These are phyloP conservation scores for Typha latifolia DNA, from an alignment of 176 grass and related monocot species.

Conservation along the genomic window DNA sequence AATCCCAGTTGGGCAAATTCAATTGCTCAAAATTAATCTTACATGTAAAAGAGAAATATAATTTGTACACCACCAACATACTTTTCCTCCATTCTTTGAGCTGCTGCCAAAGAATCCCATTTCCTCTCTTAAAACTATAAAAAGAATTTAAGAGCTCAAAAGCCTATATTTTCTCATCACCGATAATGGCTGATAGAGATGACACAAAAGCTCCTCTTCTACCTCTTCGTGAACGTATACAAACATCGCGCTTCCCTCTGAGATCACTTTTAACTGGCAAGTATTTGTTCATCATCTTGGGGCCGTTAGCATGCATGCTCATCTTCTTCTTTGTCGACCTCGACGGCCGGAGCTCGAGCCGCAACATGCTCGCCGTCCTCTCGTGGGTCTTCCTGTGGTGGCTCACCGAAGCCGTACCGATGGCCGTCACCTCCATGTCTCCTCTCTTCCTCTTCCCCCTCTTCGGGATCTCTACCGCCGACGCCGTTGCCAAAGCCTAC, in stretches of 20 bases:
- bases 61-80: neutral
- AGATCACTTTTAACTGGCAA: slow-evolving; percentile 30
- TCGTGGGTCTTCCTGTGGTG: slow-evolving; percentile 20
- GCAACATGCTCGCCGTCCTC: slow-evolving; percentile 56
- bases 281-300: slow-evolving; percentile 37
- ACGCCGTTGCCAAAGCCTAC: slow-evolving; percentile 7
- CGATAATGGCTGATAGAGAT: slow-evolving; percentile 26
- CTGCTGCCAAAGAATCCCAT: slow-evolving; percentile 12
- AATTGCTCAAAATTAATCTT: neutral
- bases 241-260: slow-evolving; percentile 1
- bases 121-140: slow-evolving; percentile 8
- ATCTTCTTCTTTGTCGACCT: slow-evolving; percentile 42
- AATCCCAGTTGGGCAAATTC: slow-evolving; percentile 14
- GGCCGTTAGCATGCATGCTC: slow-evolving; percentile 39
- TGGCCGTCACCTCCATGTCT: slow-evolving; percentile 13
- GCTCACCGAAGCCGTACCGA: slow-evolving; percentile 10
- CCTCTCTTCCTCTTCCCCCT: slow-evolving; percentile 20
- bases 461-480: slow-evolving; percentile 8
- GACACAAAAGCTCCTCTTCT: slow-evolving; percentile 32
- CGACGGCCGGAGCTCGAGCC: slow-evolving; percentile 23
- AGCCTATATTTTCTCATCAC: neutral
- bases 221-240: slow-evolving; percentile 4
- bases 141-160: neutral
- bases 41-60: neutral
- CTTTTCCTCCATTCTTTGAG: neutral